phyloP scores from a whole-genome alignment of 2,329 filamentous ascomycete genomes.

The Fusarium dlaminii region DNA sequence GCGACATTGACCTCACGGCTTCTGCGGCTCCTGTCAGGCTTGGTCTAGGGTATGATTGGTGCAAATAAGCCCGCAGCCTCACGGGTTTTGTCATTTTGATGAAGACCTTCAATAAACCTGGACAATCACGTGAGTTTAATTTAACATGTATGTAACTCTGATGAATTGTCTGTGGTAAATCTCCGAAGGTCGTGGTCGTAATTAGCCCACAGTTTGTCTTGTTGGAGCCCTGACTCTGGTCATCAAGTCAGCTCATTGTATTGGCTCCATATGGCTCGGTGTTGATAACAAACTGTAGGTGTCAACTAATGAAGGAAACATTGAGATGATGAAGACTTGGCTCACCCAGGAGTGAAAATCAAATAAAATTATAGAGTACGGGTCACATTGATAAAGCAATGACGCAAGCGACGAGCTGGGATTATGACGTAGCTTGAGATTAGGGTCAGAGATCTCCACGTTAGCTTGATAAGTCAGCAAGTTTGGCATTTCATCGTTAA shows the following conservation, averaged over 20 bases:
- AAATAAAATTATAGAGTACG: not conserved
- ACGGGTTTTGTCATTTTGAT: not conserved
- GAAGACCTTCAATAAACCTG: not conserved
- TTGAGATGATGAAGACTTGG: not conserved
- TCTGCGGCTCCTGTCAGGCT: constrained; percentile 30
- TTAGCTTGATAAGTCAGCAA: constrained; percentile 12
- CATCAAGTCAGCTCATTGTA: not conserved
- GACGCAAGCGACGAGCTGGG: constrained; percentile 11
- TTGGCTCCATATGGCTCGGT: not conserved
- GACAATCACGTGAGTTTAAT: constrained; percentile 18
- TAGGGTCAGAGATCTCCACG: not conserved
- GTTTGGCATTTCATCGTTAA: not conserved
- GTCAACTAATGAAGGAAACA: not conserved
- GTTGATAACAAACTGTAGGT: not conserved
- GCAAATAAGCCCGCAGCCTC: constrained; percentile 6
- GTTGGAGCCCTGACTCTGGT: not conserved
- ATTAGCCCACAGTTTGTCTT: not conserved
- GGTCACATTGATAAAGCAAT: constrained; percentile 16
- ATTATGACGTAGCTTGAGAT: constrained; percentile 19
- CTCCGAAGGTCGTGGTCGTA: not conserved
- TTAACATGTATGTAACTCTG: not conserved
- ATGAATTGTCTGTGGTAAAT: not conserved
- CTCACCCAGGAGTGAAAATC: not conserved
- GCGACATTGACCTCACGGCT: constrained; percentile 21
- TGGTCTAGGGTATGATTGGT: constrained; percentile 33